Base-by-base conservation (phyloP, 73 alveolate genomes). In the Paraurostyla sp. region DNA sequence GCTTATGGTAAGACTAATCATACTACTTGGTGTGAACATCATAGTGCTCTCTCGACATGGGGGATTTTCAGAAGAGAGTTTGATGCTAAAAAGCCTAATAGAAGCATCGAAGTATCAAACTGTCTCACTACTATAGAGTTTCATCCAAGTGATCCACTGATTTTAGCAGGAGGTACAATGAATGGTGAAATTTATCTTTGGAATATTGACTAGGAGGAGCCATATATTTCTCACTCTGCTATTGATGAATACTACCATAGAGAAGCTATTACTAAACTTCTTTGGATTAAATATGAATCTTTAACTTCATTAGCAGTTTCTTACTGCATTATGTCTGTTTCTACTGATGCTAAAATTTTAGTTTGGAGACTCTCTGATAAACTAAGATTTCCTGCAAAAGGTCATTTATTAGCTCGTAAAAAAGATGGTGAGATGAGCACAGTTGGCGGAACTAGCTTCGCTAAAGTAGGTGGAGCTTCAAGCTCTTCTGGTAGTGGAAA, bases 201-300 rank as follows among this genome's bases (percentile, higher is more conserved):
- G 93, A 93, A 94, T 52, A 58, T 94, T 0, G 76, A 60, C 51
- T 65, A 71, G 18, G 93, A 81, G 30, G 98, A 94, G 54, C 65
- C 92, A 0, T 60, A 50, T 20, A 45, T 94, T 2, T 82, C 93
- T 22, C 75, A 84, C 22, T 88, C 96, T 2, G 71, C 90, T 32
- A 80, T 92, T 23, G 98, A 94, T 80, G 98, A 94, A 49, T 94
- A 91, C 76, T 94, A 80, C 57, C 98, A 94, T 56, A 88, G 98
- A 90, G 98, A 94, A 81, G 90, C 96, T 7, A 90, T 94, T n/a
- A 94, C 97, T 25, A 45, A 85, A 49, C 50, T 94, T 9, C 25
- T 87, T 20, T 94, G 98, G 98, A 62, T 92, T 23, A 57, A 75
- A 29, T 75, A 75, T 29, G 87, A 75, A 33, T 75, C 87, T 25